Percentiles rank a stretch among this genome's conserved stretches.
Evolutionary conservation across 2,329 filamentous ascomycete species (phyloP).

Genomic region (Curvularia sp.): DNA sequence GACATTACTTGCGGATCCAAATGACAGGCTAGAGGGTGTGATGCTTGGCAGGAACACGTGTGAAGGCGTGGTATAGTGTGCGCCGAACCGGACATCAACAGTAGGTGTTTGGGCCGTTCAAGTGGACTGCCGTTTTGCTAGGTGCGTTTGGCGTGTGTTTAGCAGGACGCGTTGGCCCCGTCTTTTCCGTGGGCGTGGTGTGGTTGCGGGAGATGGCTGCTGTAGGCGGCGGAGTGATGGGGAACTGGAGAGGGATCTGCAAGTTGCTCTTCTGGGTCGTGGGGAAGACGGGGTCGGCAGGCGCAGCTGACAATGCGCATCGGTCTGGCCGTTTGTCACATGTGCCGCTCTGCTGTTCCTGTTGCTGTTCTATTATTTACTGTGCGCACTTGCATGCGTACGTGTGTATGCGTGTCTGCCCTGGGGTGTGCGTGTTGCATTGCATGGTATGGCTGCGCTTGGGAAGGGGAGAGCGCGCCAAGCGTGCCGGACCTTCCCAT

Average conservation of each 20-base stretch:
- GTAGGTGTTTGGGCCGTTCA: neutral
- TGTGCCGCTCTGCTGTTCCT: neutral
- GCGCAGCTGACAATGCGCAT: neutral
- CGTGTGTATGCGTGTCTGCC: neutral
- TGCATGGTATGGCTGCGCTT: neutral
- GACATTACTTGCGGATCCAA: conserved; percentile 5
- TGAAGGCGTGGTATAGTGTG: conserved; percentile 12
- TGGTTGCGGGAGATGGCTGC: conserved; percentile 1
- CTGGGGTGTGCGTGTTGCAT: conserved; percentile 1
- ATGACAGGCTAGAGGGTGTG: conserved; percentile 9
- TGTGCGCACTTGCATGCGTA: neutral
- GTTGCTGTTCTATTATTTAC: neutral
- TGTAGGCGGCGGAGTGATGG: conserved; percentile 4
- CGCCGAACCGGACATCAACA: neutral
- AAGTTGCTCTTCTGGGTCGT: conserved; percentile 4
- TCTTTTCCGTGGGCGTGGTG: conserved; percentile 13
- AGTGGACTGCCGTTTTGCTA: conserved; percentile 2
- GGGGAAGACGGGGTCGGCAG: conserved; percentile 4
- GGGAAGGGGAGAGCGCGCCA: conserved; percentile 1
- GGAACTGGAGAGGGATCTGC: conserved; percentile 13
- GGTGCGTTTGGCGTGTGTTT: conserved; percentile 11
- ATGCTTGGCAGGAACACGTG: conserved; percentile 12
- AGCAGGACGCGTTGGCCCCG: conserved; percentile 6
- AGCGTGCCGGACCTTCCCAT: conserved; percentile 9
- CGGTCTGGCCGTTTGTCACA: neutral